Base-by-base conservation (phyloP, 108 stramenopile species). In the Nitzschia sp. region DNA sequence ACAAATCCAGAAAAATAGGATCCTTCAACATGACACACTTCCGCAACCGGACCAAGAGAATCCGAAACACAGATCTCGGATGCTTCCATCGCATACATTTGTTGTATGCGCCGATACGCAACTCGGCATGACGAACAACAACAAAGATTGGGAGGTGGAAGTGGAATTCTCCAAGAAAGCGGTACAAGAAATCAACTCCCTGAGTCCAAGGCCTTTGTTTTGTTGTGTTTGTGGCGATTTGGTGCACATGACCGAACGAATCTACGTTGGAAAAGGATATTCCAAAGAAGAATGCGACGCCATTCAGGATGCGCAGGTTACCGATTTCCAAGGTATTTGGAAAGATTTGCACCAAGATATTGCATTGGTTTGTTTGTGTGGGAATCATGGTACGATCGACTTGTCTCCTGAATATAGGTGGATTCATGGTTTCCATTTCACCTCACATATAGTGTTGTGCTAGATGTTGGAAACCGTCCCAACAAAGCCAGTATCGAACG, bases 351-450 rank as follows among this genome's bases (percentile, higher is more conserved):
- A 93, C 61, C 61, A 76, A 11, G 80, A 80, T 54, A 93, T 93
- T 75, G 84, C 84, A 7, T 50, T 93, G 39, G 87, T 93, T 17
- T 93, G 91, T 59, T 54, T 90, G 20, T 93, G 91, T 67, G 91
- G 91, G 11, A 93, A 93, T 64, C 88, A 93, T 59, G 77, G 54
- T 55, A 55, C 54, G 21, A 34, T 34, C 5, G 29, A 34, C 29
- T 34, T 5, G 29, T 34, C 5, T 34, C 29, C 29, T 34, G 29
- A 34, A 34, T 34, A 34, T 5, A 5, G 29, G 3, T 34, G 29
- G 29, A 5, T 34, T 34, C 29, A 34, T 34, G 1, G 5, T 34
- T 34, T 34, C 29, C 5, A 34, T 34, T 34, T 34, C 29, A 34
- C 5, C 29, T 34, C 29, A 34, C 29, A 34, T 34, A n/a, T n/a